phyloP scores from a whole-genome alignment of 83 land plant species.

The Thuja plicata region DNA sequence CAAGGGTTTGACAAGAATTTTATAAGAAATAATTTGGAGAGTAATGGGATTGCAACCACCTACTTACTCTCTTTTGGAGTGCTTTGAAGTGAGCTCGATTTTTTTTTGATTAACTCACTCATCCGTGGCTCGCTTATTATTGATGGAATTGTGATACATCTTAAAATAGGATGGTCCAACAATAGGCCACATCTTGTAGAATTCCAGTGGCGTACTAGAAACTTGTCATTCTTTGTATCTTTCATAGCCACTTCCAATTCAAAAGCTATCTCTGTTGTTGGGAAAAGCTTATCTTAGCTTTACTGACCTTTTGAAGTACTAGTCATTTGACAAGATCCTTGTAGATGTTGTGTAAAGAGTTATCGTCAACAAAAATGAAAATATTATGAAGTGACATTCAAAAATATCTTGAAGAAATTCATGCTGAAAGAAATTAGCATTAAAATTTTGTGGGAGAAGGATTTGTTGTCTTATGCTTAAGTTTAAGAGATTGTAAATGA shows the following conservation, averaged over 20 bases:
- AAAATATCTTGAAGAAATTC: neutral
- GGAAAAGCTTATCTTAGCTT: neutral
- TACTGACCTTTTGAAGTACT: neutral
- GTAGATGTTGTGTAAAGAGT: too few relatives aligned
- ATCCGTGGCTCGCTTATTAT: neutral
- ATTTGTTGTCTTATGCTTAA: neutral
- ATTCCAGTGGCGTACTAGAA: neutral
- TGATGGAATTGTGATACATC: neutral
- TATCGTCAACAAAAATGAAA: neutral
- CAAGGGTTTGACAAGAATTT: neutral
- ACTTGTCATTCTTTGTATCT: neutral
- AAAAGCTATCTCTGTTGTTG: neutral
- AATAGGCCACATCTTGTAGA: neutral
- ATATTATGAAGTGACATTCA: neutral
- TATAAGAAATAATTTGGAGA: neutral
- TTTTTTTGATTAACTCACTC: neutral
- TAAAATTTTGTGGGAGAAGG: neutral
- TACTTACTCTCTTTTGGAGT: neutral
- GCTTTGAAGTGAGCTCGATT: neutral
- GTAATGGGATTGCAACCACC: too few relatives aligned
- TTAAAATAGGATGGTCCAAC: neutral
- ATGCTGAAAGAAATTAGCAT: neutral
- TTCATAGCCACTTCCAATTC: neutral
- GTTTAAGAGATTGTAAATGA: neutral
- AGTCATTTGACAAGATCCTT: too few relatives aligned